phyloP scores from a whole-genome alignment of 352 stramenopile species.

The Pythium aristosporum region DNA sequence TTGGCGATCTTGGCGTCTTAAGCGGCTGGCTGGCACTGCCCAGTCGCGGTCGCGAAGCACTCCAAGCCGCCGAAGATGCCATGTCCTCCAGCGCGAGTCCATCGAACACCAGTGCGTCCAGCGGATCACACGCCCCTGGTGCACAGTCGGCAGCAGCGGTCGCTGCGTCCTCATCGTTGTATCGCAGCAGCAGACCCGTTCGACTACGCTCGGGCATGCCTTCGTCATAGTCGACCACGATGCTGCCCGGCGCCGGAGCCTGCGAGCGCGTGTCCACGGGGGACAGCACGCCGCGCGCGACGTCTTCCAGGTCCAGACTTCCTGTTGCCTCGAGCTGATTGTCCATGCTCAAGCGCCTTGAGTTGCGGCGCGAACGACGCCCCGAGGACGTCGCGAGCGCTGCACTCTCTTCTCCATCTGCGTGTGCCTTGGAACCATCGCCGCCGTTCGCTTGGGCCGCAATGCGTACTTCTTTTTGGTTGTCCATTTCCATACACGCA shows the following conservation, averaged over 20 bases:
- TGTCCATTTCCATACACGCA: constrained; percentile 17
- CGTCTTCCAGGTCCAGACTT: constrained; percentile 49
- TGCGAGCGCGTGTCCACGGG: constrained; percentile 5
- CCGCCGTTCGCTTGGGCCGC: neutral
- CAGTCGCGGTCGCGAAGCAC: constrained; percentile 12
- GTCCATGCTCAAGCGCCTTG: constrained; percentile 15
- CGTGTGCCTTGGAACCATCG: neutral
- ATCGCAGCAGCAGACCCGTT: constrained; percentile 10
- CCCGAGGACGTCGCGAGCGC: neutral
- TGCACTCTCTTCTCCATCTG: neutral
- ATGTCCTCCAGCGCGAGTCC: constrained; percentile 20
- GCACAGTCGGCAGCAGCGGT: constrained; percentile 35
- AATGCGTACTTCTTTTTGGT: constrained; percentile 7
- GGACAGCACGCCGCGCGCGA: constrained; percentile 28
- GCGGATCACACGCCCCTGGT: constrained; percentile 40
- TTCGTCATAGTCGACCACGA: constrained; percentile 68
- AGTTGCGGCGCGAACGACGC: constrained; percentile 20
- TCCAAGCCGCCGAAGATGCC: constrained; percentile 9
- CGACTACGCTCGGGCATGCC: constrained; percentile 24
- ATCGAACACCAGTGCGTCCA: constrained; percentile 27
- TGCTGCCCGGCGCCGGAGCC: constrained; percentile 29
- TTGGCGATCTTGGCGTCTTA: constrained; percentile 3
- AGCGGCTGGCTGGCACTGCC: constrained; percentile 17
- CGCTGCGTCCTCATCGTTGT: constrained; percentile 22
- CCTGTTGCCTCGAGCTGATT: constrained; percentile 12